phyloP scores from a whole-genome alignment of 2,329 filamentous ascomycete species.

The Alternaria brassicicola region DNA sequence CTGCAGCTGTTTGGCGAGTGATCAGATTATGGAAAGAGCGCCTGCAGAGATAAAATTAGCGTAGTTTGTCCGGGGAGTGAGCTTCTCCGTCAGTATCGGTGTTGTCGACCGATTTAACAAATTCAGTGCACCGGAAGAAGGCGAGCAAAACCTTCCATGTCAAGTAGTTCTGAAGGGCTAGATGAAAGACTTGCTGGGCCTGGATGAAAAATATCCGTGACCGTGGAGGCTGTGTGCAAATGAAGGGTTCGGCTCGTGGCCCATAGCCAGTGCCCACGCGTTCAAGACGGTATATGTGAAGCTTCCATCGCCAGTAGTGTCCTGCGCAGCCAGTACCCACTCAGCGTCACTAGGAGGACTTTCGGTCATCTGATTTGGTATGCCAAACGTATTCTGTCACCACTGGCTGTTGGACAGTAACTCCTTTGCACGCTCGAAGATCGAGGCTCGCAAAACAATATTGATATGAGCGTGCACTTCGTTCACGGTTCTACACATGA shows the following conservation, averaged over 20 bases:
- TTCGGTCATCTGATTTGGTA: neutral
- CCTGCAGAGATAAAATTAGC: conserved; percentile 10
- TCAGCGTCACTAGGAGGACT: neutral
- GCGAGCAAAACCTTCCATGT: conserved; percentile 18
- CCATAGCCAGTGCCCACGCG: conserved; percentile 29
- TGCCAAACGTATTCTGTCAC: neutral
- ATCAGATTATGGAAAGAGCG: neutral
- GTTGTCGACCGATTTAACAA: neutral
- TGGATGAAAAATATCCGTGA: conserved; percentile 9
- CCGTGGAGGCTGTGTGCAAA: conserved; percentile 2
- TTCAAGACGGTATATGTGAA: conserved; percentile 17
- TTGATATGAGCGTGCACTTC: conserved; percentile 1
- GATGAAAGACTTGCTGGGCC: conserved; percentile 11
- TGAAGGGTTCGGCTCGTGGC: conserved; percentile 9
- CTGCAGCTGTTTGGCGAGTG: neutral
- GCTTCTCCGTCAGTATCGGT: neutral
- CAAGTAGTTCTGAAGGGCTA: conserved; percentile 5
- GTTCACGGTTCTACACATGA: neutral
- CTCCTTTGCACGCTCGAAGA: neutral
- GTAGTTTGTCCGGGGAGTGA: neutral
- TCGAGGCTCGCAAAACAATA: conserved; percentile 3
- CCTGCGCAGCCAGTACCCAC: conserved; percentile 13
- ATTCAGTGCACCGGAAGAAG: conserved; percentile 14
- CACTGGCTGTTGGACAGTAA: neutral
- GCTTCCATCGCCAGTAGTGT: neutral